Evolutionary conservation across 2,329 filamentous ascomycete genomes (phyloP).

Genomic region (Ophiocordyceps camponoti-rufipedis): DNA sequence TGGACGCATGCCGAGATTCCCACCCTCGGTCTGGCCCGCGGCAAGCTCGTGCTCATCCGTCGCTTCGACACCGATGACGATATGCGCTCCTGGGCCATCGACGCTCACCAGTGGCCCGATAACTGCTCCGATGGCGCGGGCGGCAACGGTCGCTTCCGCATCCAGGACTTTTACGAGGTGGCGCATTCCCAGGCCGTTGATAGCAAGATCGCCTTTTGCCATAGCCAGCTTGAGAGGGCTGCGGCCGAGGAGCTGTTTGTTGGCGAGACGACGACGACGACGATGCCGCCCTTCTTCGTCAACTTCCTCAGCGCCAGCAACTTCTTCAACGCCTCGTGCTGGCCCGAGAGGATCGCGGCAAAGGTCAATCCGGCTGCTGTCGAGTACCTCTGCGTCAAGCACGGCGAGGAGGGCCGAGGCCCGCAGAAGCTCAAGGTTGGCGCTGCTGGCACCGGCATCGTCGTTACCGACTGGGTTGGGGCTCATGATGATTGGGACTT

Average conservation of each 20-base stretch:
- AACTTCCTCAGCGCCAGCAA: constrained; percentile 88
- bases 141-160: constrained; percentile 54
- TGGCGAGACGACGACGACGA: constrained; percentile 15
- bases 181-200: constrained; percentile 55
- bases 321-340: constrained; percentile 82
- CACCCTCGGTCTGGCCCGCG: constrained; percentile 57
- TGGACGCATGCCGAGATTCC: constrained; percentile 64
- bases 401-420: constrained; percentile 33
- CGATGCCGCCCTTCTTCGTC: constrained; percentile 51
- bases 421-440: constrained; percentile 34
- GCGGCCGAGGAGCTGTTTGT: constrained; percentile 27
- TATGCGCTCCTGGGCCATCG: constrained; percentile 36
- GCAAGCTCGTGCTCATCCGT: constrained; percentile 68
- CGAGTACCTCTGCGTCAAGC: constrained; percentile 40
- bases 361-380: constrained; percentile 66
- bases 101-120: constrained; percentile 60
- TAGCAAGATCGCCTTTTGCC: constrained; percentile 59
- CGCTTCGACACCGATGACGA: constrained; percentile 52
- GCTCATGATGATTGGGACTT: constrained; percentile 79
- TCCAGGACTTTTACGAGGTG: constrained; percentile 93
- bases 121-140: constrained; percentile 64
- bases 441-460: constrained; percentile 66
- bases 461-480: constrained; percentile 91
- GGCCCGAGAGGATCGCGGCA: constrained; percentile 81
- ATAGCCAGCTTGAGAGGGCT: constrained; percentile 60